phyloP scores from a whole-genome alignment of 768 basidiomycete genomes.

The Mycena galericulata region DNA sequence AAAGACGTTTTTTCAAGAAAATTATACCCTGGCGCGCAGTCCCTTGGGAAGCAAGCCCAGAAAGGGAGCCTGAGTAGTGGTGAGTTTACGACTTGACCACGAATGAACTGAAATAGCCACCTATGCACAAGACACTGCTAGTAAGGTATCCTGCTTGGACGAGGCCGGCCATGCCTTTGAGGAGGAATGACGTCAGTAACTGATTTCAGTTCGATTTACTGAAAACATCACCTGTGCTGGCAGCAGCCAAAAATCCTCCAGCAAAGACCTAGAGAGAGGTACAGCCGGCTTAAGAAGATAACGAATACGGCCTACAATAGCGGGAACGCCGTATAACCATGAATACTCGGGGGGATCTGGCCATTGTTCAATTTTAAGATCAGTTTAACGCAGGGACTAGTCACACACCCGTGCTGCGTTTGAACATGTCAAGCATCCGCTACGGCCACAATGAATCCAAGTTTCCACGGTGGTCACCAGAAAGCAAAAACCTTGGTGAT shows the following conservation, averaged over 20 bases:
- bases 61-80: conserved; percentile 70
- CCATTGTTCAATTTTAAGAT: too few relatives aligned
- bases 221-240: conserved; percentile 69
- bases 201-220: neutral
- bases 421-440: conserved; percentile 95
- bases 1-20: neutral
- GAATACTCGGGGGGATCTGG: conserved; percentile 93
- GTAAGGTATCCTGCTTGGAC: conserved; percentile 91
- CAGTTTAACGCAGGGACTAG: too few relatives aligned
- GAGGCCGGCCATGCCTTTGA: conserved; percentile 71
- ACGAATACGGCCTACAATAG: conserved; percentile 50
- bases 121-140: conserved; percentile 89
- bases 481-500: conserved; percentile 68
- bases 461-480: neutral
- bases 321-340: conserved; percentile 85
- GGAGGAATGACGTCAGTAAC: neutral
- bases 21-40: conserved; percentile 80
- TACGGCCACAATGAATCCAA: conserved; percentile 39
- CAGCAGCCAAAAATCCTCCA: conserved; percentile 85
- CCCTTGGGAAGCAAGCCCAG: conserved; percentile 81
- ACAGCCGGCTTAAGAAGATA: neutral
- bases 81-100: neutral
- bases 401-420: conserved; percentile 83
- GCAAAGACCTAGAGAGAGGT: conserved; percentile 65
- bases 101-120: conserved; percentile 48